phyloP scores from a whole-genome alignment of 805 yeast species.

The Candida jianshihensis region DNA sequence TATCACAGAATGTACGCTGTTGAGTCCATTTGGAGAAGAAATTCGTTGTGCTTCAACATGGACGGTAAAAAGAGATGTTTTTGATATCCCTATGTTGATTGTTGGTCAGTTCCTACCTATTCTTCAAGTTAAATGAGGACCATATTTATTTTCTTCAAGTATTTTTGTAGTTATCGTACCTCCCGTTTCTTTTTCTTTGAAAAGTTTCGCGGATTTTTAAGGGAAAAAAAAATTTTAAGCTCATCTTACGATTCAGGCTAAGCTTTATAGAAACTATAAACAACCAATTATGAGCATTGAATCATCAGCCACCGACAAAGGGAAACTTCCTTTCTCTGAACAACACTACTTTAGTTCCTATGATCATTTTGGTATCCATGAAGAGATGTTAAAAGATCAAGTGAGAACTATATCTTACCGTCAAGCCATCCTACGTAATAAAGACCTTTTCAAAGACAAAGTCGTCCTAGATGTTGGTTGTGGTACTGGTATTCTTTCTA shows the following conservation, averaged over 20 bases:
- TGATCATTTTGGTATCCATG: conserved; percentile 96
- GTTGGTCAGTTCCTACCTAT: conserved; percentile 78
- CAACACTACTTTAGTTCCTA: conserved; percentile 94
- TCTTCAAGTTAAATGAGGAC: conserved; percentile 24
- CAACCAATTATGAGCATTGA: conserved; percentile 15
- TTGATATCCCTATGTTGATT: conserved; percentile 78
- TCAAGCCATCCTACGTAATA: conserved; percentile 86
- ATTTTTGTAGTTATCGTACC: neutral
- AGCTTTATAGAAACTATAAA: neutral
- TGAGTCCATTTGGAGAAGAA: conserved; percentile 29
- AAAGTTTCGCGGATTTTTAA: neutral
- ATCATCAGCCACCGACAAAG: conserved; percentile 61
- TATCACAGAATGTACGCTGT: conserved; percentile 32
- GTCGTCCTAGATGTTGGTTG: conserved; percentile 97
- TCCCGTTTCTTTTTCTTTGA: conserved; percentile 1
- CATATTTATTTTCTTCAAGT: too few species aligned
- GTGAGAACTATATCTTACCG: conserved; percentile 89
- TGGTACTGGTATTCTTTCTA: conserved; percentile 95
- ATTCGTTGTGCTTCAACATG: conserved; percentile 72
- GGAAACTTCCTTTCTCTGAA: conserved; percentile 60
- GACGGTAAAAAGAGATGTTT: conserved; percentile 80
- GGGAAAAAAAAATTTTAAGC: neutral
- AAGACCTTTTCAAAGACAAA: conserved; percentile 84
- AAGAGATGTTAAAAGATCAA: conserved; percentile 96
- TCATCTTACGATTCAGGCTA: too few species aligned